Percentiles rank a stretch among this genome's conserved stretches.
Evolutionary conservation across 2,329 filamentous ascomycete species (phyloP).

Genomic region (Magnaporthiopsis poae): DNA sequence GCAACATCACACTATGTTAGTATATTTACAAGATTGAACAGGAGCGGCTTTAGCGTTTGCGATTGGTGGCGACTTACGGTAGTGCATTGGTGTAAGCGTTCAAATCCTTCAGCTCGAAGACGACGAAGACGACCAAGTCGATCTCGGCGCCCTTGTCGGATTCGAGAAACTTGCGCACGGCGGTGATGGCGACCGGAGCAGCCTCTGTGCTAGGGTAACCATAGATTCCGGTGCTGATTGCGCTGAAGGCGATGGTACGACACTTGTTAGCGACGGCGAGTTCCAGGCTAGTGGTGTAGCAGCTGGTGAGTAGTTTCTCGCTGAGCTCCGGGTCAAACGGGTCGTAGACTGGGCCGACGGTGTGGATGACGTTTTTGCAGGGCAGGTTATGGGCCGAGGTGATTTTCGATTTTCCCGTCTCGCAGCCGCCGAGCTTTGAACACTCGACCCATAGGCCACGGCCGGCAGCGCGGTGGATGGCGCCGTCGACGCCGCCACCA

Average conservation of each 20-base stretch:
- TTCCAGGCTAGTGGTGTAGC: slow-evolving; percentile 64
- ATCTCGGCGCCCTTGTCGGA: slow-evolving; percentile 39
- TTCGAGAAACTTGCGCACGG: slow-evolving; percentile 47
- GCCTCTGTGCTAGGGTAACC: slow-evolving; percentile 71
- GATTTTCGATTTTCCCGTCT: slow-evolving; percentile 71
- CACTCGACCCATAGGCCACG: slow-evolving; percentile 60
- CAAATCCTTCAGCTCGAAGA: slow-evolving; percentile 70
- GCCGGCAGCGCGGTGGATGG: slow-evolving; percentile 79
- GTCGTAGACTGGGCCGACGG: slow-evolving; percentile 74
- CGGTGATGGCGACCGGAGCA: slow-evolving; percentile 57
- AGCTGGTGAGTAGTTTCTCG: slow-evolving; percentile 40
- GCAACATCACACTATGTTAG: neutral
- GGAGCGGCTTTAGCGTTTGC: neutral
- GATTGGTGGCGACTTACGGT: slow-evolving; percentile 50
- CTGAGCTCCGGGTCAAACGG: slow-evolving; percentile 28
- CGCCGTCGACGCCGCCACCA: slow-evolving; percentile 82
- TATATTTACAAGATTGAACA: neutral
- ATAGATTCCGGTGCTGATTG: slow-evolving; percentile 80
- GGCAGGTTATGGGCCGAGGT: slow-evolving; percentile 69
- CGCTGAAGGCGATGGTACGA: slow-evolving; percentile 69
- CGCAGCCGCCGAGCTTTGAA: slow-evolving; percentile 58
- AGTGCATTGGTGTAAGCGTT: slow-evolving; percentile 58
- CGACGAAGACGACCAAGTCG: slow-evolving; percentile 73
- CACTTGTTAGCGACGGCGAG: slow-evolving; percentile 60
- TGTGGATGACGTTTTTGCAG: slow-evolving; percentile 72